Evolutionary conservation across 805 yeast genomes (phyloP), one percentile per base, ranked within the genome.

Genomic region (Saturnispora ahearnii): DNA sequence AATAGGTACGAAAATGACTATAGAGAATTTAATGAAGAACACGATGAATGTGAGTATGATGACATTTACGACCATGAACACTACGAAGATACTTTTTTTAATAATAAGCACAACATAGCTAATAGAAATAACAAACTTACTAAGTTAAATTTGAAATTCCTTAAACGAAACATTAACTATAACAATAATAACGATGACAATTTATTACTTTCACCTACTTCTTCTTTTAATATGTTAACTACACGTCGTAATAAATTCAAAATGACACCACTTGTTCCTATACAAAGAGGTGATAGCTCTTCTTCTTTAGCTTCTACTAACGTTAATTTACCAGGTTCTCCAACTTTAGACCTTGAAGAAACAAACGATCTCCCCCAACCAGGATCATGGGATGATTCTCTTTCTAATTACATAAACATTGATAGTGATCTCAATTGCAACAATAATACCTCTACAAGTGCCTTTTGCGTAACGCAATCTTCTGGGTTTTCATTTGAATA

Each of bases 401-500:
- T 21, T 13, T 30, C 45, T 13, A 46, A 46, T 11, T 31, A 44
- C 22, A 24, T 44, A n/a, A 44, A 40, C 13, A 44, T 44, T 33
- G 46, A 44, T 22, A 32, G 26, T 22, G 29, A 32, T 11, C 5
- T 21, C 22, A 44, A 21, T 13, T 11, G 31, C 18, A 24, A 22
- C 42, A 24, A 11, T 26, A 18, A 15, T 36, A 18, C 40, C 4
- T 22, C 7, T 10, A 4, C 24, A 6, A 15, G 12, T 18, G 11
- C 12, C 6, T 22, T 22, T 36, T 13, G 13, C 12, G 3, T 36
- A 22, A 22, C 18, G 7, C 26, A 18, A 9, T 13, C 42, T 5
- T 4, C 28, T 22, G 28, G 42, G 10, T 44, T 44, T 24, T 52
- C 54, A 22, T 57, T 59, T 47, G 62, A 60, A 31, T 64, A 63